These are phyloP conservation scores for Dendrobium chrysotoxum DNA, from an alignment of 106 monocot genomes.

Conservation along the genomic window DNA sequence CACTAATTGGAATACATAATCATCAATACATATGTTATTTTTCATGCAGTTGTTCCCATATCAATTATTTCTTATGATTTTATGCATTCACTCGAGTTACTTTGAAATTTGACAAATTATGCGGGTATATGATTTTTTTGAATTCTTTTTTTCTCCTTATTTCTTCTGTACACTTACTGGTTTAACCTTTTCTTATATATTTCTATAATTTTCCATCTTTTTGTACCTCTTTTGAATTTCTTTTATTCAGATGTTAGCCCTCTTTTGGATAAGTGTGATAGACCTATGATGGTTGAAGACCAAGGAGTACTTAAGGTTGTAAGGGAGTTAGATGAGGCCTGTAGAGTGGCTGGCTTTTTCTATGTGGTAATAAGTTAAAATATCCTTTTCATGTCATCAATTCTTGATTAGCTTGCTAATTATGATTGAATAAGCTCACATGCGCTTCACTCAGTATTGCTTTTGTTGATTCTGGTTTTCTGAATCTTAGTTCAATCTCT, in stretches of 20 bases:
- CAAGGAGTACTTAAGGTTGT: constrained; percentile 59
- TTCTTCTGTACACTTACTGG: background rate
- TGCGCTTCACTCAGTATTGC: background rate
- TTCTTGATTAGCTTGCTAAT: background rate
- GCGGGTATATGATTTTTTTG: too few relatives aligned
- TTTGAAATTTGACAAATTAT: too few relatives aligned
- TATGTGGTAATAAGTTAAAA: constrained; percentile 71
- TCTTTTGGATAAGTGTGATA: constrained; percentile 50
- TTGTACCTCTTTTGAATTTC: background rate
- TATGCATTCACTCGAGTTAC: too few relatives aligned
- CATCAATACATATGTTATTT: too few relatives aligned
- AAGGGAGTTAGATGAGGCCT: constrained; percentile 55
- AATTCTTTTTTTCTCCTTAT: background rate
- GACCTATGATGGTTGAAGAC: constrained; percentile 34
- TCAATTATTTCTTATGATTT: too few relatives aligned
- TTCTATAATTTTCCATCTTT: background rate
- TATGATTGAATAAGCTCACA: background rate
- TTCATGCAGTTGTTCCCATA: too few relatives aligned
- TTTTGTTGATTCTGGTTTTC: background rate
- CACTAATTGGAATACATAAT: too few relatives aligned
- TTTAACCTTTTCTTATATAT: background rate
- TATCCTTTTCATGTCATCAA: background rate
- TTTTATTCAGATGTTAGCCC: constrained; percentile 57
- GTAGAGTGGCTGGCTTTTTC: constrained; percentile 80
- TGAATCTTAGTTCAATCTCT: background rate